phyloP scores from a whole-genome alignment of 768 basidiomycete species.

The Pleurotus cornucopiae region DNA sequence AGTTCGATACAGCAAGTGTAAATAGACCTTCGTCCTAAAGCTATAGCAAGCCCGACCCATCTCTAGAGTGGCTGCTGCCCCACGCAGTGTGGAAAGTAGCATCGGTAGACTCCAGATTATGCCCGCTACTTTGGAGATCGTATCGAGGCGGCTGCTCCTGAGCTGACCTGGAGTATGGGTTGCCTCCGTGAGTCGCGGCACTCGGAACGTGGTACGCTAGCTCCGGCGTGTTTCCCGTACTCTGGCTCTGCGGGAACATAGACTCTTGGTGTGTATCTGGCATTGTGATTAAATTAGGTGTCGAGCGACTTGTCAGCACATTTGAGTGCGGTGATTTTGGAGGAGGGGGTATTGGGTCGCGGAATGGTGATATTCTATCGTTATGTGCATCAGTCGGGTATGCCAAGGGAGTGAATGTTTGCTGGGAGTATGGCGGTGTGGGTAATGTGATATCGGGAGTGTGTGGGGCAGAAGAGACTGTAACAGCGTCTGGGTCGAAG shows the following conservation, averaged over 20 bases:
- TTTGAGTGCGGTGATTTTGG: background rate
- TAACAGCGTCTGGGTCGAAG: conserved; percentile 20
- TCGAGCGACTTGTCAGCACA: background rate
- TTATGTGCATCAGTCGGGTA: background rate
- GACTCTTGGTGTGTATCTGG: background rate
- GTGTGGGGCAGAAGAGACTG: background rate
- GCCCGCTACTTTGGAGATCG: background rate
- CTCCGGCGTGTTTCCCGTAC: background rate
- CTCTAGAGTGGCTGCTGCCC: background rate
- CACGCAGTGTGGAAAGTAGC: background rate
- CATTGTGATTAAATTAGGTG: background rate
- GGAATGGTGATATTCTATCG: background rate
- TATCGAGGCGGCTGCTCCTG: background rate
- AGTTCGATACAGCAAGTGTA: too few species aligned
- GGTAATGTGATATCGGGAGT: background rate
- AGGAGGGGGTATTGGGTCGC: background rate
- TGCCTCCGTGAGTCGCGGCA: background rate
- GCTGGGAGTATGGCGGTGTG: background rate
- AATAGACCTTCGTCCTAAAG: too few species aligned
- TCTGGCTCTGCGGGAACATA: background rate
- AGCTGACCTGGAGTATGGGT: background rate
- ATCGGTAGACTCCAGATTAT: background rate
- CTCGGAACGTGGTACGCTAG: background rate
- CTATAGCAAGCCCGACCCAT: background rate
- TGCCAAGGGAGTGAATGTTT: background rate